A percentile compares a stretch with the other conserved stretches of the same genome.
Evolutionary conservation across 495 filamentous ascomycete species (phyloP).

Genomic region (Trichoderma orchidacearum): DNA sequence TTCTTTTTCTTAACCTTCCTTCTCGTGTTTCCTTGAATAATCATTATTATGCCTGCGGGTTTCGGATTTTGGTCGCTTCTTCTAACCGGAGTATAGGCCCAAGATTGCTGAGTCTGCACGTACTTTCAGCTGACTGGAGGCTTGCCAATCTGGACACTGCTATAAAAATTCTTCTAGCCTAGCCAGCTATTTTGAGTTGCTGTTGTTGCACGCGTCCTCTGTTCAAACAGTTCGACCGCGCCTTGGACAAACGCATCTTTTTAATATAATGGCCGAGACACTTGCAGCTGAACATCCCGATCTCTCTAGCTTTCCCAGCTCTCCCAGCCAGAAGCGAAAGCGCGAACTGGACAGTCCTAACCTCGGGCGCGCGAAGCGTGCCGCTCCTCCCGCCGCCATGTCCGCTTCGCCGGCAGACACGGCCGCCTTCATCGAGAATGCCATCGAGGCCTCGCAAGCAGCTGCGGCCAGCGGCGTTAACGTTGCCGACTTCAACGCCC

Average conservation of each 20-base stretch:
- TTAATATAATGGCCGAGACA: constrained; percentile 22
- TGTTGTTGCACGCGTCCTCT: neutral
- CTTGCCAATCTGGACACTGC: neutral
- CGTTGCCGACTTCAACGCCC: constrained; percentile 32
- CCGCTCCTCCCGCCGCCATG: constrained; percentile 24
- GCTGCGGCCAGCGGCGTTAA: constrained; percentile 17
- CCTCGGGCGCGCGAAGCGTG: constrained; percentile 28
- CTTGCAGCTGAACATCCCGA: constrained; percentile 27
- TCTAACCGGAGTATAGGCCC: neutral
- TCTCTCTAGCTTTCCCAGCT: constrained; percentile 10
- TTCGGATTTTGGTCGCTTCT: neutral
- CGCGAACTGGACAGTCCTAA: constrained; percentile 31
- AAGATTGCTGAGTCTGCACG: neutral
- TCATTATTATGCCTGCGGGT: neutral
- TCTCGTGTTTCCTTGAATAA: no score
- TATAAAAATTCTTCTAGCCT: neutral
- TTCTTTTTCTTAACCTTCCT: neutral
- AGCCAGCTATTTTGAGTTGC: neutral
- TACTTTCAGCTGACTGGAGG: neutral
- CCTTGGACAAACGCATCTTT: neutral
- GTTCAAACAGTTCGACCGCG: neutral
- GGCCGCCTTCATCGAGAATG: constrained; percentile 27
- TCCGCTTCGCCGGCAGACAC: constrained; percentile 16
- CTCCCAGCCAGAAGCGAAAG: constrained; percentile 32
- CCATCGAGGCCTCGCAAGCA: constrained; percentile 27